phyloP scores from a whole-genome alignment of 78 protist species.

The Chrysochromulina parva region DNA sequence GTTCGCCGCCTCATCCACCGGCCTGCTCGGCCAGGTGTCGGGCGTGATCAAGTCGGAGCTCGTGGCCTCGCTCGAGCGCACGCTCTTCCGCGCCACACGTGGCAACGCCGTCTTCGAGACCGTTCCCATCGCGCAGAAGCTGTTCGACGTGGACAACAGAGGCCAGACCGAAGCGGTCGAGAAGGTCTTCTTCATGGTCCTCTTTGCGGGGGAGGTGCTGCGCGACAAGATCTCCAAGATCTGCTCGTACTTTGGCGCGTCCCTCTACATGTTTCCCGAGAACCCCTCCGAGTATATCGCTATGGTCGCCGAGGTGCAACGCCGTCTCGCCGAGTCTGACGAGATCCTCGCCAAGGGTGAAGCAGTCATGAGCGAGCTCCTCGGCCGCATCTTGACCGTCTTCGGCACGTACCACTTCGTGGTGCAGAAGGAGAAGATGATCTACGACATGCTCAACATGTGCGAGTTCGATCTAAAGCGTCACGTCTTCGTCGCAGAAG shows the following conservation, averaged over 20 bases:
- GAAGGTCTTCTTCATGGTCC: conserved; percentile 12
- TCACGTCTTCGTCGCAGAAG: conserved; percentile 82
- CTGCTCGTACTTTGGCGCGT: not conserved
- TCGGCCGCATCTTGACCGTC: too few relatives aligned
- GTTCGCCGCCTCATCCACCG: not conserved
- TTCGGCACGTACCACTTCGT: conserved; percentile 51
- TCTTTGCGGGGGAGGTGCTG: not conserved
- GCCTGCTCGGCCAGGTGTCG: not conserved
- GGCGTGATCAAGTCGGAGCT: not conserved
- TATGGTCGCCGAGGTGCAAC: not conserved
- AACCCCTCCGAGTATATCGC: not conserved
- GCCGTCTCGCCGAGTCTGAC: not conserved
- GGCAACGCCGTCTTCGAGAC: not conserved
- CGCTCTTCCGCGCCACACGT: conserved; percentile 14
- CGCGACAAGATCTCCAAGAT: not conserved
- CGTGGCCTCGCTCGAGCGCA: not conserved
- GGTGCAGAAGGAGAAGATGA: conserved; percentile 77
- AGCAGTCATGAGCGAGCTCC: too few relatives aligned
- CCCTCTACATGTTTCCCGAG: not conserved
- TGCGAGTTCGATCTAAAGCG: conserved; percentile 74
- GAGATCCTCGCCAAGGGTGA: not conserved
- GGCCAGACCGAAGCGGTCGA: not conserved
- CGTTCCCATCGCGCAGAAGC: not conserved
- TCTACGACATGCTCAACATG: conserved; percentile 88
- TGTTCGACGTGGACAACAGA: not conserved